Evolutionary conservation across 805 yeast genomes (phyloP), one percentile per base, ranked within the genome.

Genomic region (Phaffomyces antillensis): DNA sequence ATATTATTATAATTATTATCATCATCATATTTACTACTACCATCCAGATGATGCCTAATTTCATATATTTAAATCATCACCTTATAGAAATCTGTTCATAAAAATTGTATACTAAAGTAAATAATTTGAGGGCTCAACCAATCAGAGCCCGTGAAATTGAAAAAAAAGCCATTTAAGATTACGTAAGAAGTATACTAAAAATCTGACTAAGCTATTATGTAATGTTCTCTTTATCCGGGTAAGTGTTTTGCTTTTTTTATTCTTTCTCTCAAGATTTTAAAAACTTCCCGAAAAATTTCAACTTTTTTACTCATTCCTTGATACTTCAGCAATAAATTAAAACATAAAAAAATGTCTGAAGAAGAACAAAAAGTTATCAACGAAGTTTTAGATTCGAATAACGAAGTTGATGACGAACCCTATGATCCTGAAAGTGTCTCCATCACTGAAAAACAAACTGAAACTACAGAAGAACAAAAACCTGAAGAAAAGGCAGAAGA

Each of bases 401-500:
- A 28, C 2, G 30, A 9, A 7, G 30, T 28, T 5, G 30, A 28
- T 10, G 30, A 28, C 2, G 30, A 28, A 28, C 33, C 33, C 8
- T 16, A 33, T 16, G 44, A 33, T 9, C 32, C 30, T 24, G 30
- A 9, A 13, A 13, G 16, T 31, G 7, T n/a, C 33, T 7, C 32
- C 11, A 24, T 7, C 18, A 28, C 30, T 28, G 30, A 28, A 26
- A 5, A 28, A 28, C 12, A 28, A 28, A 5, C 12, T 12, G 25
- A 26, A 28, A 13, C 13, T 26, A 2, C 23, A 15, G 40, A 20
- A 33, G 25, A 31, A 18, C 30, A 32, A n/a, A 31, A 36, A 16
- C 11, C 41, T 5, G 48, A 52, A 3, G 55, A 50, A 5, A 56
- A 49, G 17, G 35, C 37, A 13, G 39, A 49, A 23, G 35, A 33